Conservation (phyloP, 192 early-diverging fungal genomes). For the Umbelopsis isabellina region DNA sequence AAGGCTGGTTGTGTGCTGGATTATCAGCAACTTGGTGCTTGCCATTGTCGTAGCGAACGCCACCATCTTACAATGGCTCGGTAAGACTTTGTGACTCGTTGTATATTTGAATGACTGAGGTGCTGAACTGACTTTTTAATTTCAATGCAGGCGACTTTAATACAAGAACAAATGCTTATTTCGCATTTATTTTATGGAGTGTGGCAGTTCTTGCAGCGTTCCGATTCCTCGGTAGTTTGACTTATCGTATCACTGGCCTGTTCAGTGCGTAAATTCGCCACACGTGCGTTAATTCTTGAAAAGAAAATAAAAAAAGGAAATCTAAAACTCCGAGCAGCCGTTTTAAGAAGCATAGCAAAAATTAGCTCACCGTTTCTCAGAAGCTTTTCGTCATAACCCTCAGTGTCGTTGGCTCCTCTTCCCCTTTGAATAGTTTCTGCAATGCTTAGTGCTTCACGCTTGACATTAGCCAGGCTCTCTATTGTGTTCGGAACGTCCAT, state of each 20-base stretch:
- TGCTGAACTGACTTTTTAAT: not conserved
- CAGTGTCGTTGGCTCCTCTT: not conserved
- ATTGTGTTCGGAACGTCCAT: slow-evolving; percentile 1
- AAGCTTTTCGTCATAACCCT: too few relatives aligned
- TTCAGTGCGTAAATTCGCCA: not conserved
- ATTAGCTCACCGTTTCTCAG: too few relatives aligned
- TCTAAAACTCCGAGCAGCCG: too few relatives aligned
- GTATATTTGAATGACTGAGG: slow-evolving; percentile 30
- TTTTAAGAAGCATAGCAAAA: too few relatives aligned
- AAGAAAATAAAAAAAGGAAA: too few relatives aligned
- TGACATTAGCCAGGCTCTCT: slow-evolving; percentile 4
- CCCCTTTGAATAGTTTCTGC: not conserved
- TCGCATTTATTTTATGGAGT: slow-evolving; percentile 86
- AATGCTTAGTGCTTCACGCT: slow-evolving; percentile 1
- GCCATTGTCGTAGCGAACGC: slow-evolving; percentile 68
- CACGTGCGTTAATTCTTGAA: too few relatives aligned
- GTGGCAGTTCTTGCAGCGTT: slow-evolving; percentile 73
- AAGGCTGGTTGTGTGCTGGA: slow-evolving; percentile 77
- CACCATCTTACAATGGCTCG: slow-evolving; percentile 32
- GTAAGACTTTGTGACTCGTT: slow-evolving; percentile 24
- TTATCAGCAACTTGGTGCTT: slow-evolving; percentile 76
- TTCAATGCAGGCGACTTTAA: slow-evolving; percentile 23
- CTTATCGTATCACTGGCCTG: slow-evolving; percentile 60
- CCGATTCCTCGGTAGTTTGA: slow-evolving; percentile 73
- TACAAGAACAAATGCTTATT: slow-evolving; percentile 53